Evolutionary conservation across 2,329 filamentous ascomycete genomes (phyloP).

Genomic region (Phialophora expanda): DNA sequence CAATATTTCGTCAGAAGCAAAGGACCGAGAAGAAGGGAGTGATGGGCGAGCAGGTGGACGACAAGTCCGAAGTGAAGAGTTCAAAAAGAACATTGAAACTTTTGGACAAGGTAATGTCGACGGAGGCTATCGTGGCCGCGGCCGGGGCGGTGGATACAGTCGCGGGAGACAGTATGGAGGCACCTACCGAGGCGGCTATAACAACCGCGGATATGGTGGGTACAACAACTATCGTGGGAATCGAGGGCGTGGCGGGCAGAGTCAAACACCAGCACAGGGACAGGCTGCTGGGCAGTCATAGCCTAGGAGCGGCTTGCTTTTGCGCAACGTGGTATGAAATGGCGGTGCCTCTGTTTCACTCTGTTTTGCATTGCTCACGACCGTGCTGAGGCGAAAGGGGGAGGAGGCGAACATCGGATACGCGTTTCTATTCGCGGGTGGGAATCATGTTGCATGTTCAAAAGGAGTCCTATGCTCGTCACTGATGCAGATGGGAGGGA

Average conservation of each 20-base stretch:
- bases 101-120: constrained; percentile 97
- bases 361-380: constrained; percentile 7
- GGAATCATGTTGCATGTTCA: not conserved
- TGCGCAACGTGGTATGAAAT: constrained; percentile 6
- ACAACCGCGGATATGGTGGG: constrained; percentile 40
- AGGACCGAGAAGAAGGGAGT: constrained; percentile 77
- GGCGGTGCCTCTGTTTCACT: constrained; percentile 11
- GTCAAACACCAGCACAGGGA: constrained; percentile 22
- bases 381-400: not conserved
- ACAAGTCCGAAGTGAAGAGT: constrained; percentile 90
- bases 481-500: not conserved
- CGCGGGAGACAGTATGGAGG: constrained; percentile 58
- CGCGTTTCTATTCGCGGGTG: not conserved
- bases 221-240: constrained; percentile 29
- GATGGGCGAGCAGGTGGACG: constrained; percentile 74
- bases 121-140: constrained; percentile 77
- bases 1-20: constrained; percentile 93
- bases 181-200: constrained; percentile 50
- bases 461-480: not conserved
- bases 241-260: constrained; percentile 35
- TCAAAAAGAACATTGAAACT: constrained; percentile 95
- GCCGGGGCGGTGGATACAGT: constrained; percentile 71
- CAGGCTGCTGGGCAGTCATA: constrained; percentile 25
- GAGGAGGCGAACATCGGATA: not conserved
- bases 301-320: not conserved